Conservation (phyloP, 495 filamentous ascomycete genomes). For the Bacidia gigantensis region DNA sequence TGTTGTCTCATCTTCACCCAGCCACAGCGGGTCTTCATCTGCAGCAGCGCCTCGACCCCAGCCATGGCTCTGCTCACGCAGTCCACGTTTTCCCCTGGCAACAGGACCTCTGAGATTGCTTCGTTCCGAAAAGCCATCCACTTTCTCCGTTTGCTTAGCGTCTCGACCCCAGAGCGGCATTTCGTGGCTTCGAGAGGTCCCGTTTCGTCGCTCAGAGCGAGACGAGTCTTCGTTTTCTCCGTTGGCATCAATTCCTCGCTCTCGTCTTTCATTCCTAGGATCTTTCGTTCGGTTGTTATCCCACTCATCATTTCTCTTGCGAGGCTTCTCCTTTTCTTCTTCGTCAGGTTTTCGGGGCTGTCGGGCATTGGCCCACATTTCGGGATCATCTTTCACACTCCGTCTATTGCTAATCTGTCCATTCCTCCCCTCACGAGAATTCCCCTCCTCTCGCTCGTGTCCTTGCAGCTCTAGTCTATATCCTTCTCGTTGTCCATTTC, state of each 20-base stretch:
- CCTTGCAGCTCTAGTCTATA: conserved; percentile 35
- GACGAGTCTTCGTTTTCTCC: conserved; percentile 21
- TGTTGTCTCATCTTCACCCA: conserved; percentile 59
- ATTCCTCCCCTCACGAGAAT: conserved; percentile 26
- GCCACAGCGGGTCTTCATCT: conserved; percentile 77
- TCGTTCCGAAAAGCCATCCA: conserved; percentile 42
- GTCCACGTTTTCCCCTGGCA: conserved; percentile 40
- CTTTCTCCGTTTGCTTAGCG: conserved; percentile 37
- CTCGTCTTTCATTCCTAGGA: conserved; percentile 26
- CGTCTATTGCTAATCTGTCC: conserved; percentile 30
- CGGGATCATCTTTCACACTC: conserved; percentile 35
- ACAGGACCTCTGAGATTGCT: conserved; percentile 47
- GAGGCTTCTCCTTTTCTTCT: conserved; percentile 41
- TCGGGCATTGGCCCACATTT: conserved; percentile 46
- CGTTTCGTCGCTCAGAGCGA: conserved; percentile 22
- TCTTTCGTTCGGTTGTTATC: conserved; percentile 40
- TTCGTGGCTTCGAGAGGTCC: conserved; percentile 33
- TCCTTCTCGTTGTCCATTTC: conserved; percentile 47
- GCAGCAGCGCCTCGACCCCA: conserved; percentile 37
- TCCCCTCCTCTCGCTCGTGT: conserved; percentile 31
- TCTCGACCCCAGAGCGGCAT: conserved; percentile 47
- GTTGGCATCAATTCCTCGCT: conserved; percentile 30
- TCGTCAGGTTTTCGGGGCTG: conserved; percentile 37
- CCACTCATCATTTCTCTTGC: conserved; percentile 48
- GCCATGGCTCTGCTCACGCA: conserved; percentile 48